Evolutionary conservation across 257 asterid species (phyloP).

Genomic region (Solanum sparsipilum): DNA sequence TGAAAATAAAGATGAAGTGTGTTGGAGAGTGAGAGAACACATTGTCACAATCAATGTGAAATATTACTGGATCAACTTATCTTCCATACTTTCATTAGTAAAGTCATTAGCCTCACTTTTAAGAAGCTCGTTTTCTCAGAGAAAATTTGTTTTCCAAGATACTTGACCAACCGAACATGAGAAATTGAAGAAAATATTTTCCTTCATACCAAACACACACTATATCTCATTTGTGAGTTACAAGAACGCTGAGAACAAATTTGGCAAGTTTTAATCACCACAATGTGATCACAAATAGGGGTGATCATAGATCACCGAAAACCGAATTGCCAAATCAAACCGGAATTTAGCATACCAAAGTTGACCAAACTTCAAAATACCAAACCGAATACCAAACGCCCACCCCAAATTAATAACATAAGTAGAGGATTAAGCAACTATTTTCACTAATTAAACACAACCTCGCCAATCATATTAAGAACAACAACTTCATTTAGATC

Average conservation of each 20-base stretch:
- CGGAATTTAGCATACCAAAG: not conserved
- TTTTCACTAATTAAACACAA: not conserved
- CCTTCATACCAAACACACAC: not conserved
- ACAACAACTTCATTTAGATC: not conserved
- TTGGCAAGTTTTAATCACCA: not conserved
- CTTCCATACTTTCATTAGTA: not conserved
- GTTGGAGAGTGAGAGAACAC: not conserved
- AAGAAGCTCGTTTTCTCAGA: not conserved
- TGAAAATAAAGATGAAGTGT: not conserved
- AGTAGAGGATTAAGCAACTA: not conserved
- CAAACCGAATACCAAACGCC: not conserved
- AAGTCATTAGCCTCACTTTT: not conserved
- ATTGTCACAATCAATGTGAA: not conserved
- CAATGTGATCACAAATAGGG: not conserved
- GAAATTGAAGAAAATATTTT: not conserved
- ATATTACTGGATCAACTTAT: too few relatives aligned
- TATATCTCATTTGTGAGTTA: not conserved
- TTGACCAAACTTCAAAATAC: not conserved
- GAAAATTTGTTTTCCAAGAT: not conserved
- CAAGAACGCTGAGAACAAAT: not conserved
- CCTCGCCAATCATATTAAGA: not conserved
- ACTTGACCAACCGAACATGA: not conserved
- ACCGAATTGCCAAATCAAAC: not conserved
- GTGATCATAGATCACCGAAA: not conserved
- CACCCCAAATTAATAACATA: not conserved